Base-by-base conservation (phyloP, 2,329 filamentous ascomycete species). In the Stagonosporopsis chrysanthemi region DNA sequence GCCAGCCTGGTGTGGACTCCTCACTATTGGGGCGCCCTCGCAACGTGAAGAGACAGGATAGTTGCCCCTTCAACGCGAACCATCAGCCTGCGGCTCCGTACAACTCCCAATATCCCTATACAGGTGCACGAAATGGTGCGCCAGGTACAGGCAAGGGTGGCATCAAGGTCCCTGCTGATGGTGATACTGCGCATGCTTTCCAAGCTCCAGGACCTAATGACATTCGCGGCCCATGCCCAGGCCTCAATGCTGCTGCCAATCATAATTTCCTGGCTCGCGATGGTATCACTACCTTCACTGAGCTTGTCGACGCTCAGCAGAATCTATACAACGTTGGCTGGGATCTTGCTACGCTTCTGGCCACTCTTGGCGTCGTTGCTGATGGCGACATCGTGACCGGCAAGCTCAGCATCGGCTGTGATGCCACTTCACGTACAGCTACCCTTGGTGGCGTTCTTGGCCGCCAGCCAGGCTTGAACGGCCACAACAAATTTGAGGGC, bases 311-410 rank as follows among this genome's bases (percentile, higher is more conserved):
- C 58, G 78, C 78, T 29, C 76, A 79, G 43, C 78, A 80, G 62
- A 80, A 81, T 45, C 55, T 80, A 24, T 81, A 79, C 69, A 80
- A 80, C 35, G 74, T 80, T 22, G 77, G 71, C 44, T 79, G 77
- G 47, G 78, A 79, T 56, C 69, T 80, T 23, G 74, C 78, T 8
- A 68, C 70, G 26, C 62, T 78, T 12, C 72, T 80, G 11, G 78
- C 79, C 3, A 64, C 73, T 7, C 71, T 79, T 7, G 77, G 77
- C 49, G 69, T 81, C 6, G 68, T 68, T 12, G 61, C 76, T 4
- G 78, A 79, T 46, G 79, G 79, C 19, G 79, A 81, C 52, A 46
- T 76, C 3, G 65, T 77, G 24, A 80, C 78, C 15, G 64, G 72
- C 48, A 79, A 79, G 65, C 70, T 80, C 6, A 78, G 75, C 39